Percentiles rank a stretch among this genome's conserved stretches.
phyloP scores from a whole-genome alignment of 306 rosid genomes.

The Corylus heterophylla region DNA sequence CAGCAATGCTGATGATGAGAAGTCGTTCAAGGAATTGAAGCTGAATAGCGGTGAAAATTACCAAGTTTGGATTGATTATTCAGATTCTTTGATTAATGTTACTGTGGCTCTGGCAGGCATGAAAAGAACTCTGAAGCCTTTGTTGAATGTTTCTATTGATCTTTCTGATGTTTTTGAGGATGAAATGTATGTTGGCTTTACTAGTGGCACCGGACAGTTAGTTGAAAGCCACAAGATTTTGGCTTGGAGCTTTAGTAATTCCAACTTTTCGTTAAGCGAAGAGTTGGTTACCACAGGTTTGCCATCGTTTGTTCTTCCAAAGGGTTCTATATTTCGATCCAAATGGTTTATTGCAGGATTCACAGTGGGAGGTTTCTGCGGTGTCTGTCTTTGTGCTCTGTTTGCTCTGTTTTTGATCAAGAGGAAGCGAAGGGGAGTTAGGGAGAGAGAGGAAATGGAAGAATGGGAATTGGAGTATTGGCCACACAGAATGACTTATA shows the following conservation, averaged over 20 bases:
- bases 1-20: constrained; percentile 10
- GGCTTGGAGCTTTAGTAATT: constrained; percentile 85
- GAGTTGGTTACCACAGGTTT: constrained; percentile 53
- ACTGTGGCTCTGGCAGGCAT: constrained; percentile 63
- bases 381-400: constrained; percentile 32
- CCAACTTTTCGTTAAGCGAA: constrained; percentile 58
- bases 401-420: constrained; percentile 42
- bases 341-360: constrained; percentile 62
- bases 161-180: constrained; percentile 62
- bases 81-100: constrained; percentile 55
- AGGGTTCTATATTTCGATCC: constrained; percentile 49
- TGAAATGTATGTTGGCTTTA: constrained; percentile 83
- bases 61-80: constrained; percentile 85
- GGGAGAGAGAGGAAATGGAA: constrained; percentile 71
- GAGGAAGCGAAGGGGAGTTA: constrained; percentile 35
- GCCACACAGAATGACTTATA: constrained; percentile 73
- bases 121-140: constrained; percentile 47
- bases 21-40: constrained; percentile 41
- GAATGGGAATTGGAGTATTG: constrained; percentile 96
- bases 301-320: constrained; percentile 80
- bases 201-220: constrained; percentile 72
- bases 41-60: constrained; percentile 72
- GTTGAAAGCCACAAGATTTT: constrained; percentile 70
- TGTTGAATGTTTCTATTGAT: constrained; percentile 48
- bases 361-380: constrained; percentile 38